Evolutionary conservation across 805 yeast species (phyloP).

Genomic region (Saccharomycopsis sp.): DNA sequence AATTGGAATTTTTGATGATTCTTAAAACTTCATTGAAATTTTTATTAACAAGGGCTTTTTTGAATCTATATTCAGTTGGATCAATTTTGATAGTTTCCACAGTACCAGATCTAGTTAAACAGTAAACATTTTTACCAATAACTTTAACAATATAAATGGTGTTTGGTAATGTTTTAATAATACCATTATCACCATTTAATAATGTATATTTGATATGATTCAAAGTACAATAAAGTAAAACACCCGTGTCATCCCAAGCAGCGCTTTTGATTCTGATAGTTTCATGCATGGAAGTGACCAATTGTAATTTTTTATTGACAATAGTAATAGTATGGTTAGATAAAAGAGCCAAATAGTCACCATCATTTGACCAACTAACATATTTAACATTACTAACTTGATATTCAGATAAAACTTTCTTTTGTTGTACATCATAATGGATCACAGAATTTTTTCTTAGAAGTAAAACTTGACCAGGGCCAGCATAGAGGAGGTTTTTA

Average conservation of each 20-base stretch:
- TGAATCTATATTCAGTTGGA: slow-evolving; percentile 95
- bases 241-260: slow-evolving; percentile 93
- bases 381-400: slow-evolving; percentile 75
- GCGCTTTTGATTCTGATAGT: slow-evolving; percentile 95
- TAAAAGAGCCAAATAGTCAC: slow-evolving; percentile 76
- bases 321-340: slow-evolving; percentile 89
- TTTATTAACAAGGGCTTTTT: slow-evolving; percentile 80
- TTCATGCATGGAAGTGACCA: slow-evolving; percentile 82
- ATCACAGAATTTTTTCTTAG: slow-evolving; percentile 65
- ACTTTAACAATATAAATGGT: slow-evolving; percentile 77
- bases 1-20: slow-evolving; percentile 75
- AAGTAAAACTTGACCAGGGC: slow-evolving; percentile 75
- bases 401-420: slow-evolving; percentile 60
- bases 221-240: slow-evolving; percentile 84
- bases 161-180: slow-evolving; percentile 82
- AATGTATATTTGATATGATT: slow-evolving; percentile 92
- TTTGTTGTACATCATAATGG: slow-evolving; percentile 87
- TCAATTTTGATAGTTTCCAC: slow-evolving; percentile 74
- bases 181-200: slow-evolving; percentile 91
- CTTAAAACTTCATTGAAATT: slow-evolving; percentile 88
- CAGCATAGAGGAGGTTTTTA: slow-evolving; percentile 64
- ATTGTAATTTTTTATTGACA: slow-evolving; percentile 68
- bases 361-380: slow-evolving; percentile 81
- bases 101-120: slow-evolving; percentile 77
- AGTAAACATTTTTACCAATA: slow-evolving; percentile 58